Evolutionary conservation across 1,284 basidiomycete species (phyloP).

Genomic region (Ustilago tritici): DNA sequence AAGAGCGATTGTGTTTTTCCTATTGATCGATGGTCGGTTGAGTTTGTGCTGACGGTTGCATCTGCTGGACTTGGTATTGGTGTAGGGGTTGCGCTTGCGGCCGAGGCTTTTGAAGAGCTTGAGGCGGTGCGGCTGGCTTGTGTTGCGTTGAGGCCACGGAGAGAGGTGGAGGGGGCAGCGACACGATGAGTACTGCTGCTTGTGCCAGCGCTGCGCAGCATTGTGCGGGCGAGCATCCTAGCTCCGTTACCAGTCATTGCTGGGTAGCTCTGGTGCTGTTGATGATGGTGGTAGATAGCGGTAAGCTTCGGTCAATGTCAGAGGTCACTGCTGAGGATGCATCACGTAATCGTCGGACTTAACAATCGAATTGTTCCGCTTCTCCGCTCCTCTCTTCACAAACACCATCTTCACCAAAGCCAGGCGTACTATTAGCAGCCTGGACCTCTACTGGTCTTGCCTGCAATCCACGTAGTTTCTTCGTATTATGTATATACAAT

Average conservation of each 20-base stretch:
- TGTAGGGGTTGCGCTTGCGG: neutral
- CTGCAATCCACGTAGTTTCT: too few species aligned
- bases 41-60: neutral
- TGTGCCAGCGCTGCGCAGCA: slow-evolving; percentile 10
- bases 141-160: neutral
- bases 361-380: too few species aligned
- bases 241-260: slow-evolving; percentile 18
- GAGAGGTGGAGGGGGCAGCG: slow-evolving; percentile 6
- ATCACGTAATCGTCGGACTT: too few species aligned
- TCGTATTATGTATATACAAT: too few species aligned
- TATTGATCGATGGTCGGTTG: slow-evolving; percentile 59
- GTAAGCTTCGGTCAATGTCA: neutral
- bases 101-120: slow-evolving; percentile 1
- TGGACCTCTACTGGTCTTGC: too few species aligned
- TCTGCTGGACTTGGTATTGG: neutral
- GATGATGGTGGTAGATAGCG: neutral
- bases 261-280: neutral
- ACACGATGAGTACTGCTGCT: neutral
- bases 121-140: slow-evolving; percentile 10
- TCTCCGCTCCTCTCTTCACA: too few species aligned
- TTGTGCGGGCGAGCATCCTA: slow-evolving; percentile 13
- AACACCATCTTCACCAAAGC: too few species aligned
- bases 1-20: slow-evolving; percentile 63
- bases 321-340: too few species aligned
- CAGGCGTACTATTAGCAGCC: too few species aligned